Evolutionary conservation across 2,329 filamentous ascomycete species (phyloP).

Genomic region (Aureobasidium lini): DNA sequence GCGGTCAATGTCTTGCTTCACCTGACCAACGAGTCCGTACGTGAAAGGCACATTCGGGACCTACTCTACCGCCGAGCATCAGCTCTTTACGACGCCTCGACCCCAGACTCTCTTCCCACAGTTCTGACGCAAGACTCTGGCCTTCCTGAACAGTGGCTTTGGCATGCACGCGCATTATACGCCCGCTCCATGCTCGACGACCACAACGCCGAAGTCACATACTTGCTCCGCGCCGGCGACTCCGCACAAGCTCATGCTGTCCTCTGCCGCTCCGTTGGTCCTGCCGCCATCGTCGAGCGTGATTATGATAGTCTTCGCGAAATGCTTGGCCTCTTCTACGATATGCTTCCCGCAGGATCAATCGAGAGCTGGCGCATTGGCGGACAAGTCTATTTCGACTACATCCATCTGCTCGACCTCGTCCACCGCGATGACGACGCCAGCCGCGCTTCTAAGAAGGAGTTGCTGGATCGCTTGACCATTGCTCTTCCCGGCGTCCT

Average conservation of each 20-base stretch:
- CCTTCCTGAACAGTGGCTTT: slow-evolving; percentile 72
- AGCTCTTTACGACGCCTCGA: slow-evolving; percentile 64
- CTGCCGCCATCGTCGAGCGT: slow-evolving; percentile 70
- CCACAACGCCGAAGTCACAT: slow-evolving; percentile 64
- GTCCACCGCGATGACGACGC: slow-evolving; percentile 21
- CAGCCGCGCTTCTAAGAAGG: slow-evolving; percentile 18
- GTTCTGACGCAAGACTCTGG: slow-evolving; percentile 31
- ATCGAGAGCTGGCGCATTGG: slow-evolving; percentile 69
- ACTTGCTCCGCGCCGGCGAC: slow-evolving; percentile 68
- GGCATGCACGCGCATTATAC: slow-evolving; percentile 76
- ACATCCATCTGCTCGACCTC: slow-evolving; percentile 43
- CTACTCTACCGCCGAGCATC: slow-evolving; percentile 54
- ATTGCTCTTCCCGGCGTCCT: slow-evolving; percentile 13
- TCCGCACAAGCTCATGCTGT: slow-evolving; percentile 78
- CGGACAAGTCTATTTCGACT: slow-evolving; percentile 69
- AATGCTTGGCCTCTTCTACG: slow-evolving; percentile 65
- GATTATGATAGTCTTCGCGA: slow-evolving; percentile 64
- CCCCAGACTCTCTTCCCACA: slow-evolving; percentile 34
- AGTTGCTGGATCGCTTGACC: slow-evolving; percentile 18
- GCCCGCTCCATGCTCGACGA: slow-evolving; percentile 67
- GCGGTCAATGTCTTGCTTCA: slow-evolving; percentile 27
- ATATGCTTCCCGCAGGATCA: slow-evolving; percentile 23
- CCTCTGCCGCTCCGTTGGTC: slow-evolving; percentile 73
- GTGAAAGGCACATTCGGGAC: slow-evolving; percentile 35
- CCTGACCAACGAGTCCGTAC: slow-evolving; percentile 19